These are phyloP conservation scores for Tolypocladium pustulatum DNA, from an alignment of 2,329 filamentous ascomycete species.

Conservation along the genomic window DNA sequence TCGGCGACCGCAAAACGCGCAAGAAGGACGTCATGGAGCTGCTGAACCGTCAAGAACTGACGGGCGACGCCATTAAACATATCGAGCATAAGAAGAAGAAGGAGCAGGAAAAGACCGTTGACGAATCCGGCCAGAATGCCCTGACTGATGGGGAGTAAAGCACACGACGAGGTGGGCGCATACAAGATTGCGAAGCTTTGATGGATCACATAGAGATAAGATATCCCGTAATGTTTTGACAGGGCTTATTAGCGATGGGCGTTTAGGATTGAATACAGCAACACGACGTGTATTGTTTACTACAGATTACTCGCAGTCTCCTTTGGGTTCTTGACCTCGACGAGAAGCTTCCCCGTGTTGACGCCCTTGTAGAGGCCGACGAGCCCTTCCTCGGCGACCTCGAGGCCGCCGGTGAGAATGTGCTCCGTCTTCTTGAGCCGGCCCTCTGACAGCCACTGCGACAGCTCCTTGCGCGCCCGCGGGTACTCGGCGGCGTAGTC, in stretches of 20 bases:
- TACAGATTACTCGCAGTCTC: conserved; percentile 10
- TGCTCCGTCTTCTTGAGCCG: conserved; percentile 64
- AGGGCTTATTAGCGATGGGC: background rate
- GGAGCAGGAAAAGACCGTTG: background rate
- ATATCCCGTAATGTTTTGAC: background rate
- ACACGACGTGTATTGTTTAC: background rate
- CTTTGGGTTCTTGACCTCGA: conserved; percentile 35
- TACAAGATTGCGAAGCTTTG: too few relatives aligned
- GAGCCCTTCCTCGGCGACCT: conserved; percentile 51
- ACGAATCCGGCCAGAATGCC: background rate
- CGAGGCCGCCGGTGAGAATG: conserved; percentile 58
- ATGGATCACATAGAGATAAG: background rate
- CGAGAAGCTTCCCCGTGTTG: conserved; percentile 59
- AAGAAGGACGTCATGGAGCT: conserved; percentile 80
- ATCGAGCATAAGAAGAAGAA: conserved; percentile 19
- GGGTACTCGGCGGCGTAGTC: conserved; percentile 52
- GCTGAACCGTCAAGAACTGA: conserved; percentile 67
- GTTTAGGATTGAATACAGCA: background rate
- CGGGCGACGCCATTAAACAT: conserved; percentile 42
- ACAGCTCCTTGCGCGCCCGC: conserved; percentile 48
- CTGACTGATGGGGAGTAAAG: background rate
- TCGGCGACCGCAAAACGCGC: conserved; percentile 65
- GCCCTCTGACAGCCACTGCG: conserved; percentile 59
- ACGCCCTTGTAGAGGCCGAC: conserved; percentile 54
- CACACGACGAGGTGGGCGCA: background rate